phyloP scores from a whole-genome alignment of 345 rosid genomes.

The Raphanus raphanistrum region DNA sequence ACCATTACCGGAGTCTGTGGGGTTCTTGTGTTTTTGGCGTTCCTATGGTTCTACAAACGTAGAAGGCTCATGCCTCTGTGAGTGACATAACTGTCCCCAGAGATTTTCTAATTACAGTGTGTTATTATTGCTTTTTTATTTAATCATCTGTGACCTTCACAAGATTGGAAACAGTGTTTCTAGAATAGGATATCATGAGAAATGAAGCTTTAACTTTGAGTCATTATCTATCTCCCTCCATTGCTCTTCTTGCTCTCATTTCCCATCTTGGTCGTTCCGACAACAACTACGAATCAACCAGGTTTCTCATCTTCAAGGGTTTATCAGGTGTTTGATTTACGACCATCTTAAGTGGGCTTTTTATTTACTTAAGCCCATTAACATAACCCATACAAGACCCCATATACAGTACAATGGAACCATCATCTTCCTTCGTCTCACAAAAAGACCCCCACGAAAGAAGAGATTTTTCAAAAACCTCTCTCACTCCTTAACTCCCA shows the following conservation, averaged over 20 bases:
- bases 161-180: constrained; percentile 14
- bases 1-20: constrained; percentile 66
- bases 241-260: constrained; percentile 39
- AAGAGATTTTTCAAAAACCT: background rate
- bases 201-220: background rate
- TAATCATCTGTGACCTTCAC: background rate
- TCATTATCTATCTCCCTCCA: constrained; percentile 4
- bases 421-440: background rate
- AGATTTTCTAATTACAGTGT: background rate
- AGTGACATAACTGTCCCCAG: constrained; percentile 19
- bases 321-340: constrained; percentile 3
- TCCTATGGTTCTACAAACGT: constrained; percentile 88
- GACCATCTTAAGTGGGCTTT: constrained; percentile 11
- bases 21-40: constrained; percentile 62
- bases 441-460: background rate
- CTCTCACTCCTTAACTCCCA: background rate
- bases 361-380: constrained; percentile 8
- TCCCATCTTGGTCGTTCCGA: constrained; percentile 33
- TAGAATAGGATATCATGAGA: background rate
- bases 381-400: background rate
- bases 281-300: background rate
- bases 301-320: constrained; percentile 8
- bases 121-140: background rate
- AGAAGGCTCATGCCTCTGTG: constrained; percentile 90
- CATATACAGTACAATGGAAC: too few relatives aligned